phyloP scores from a whole-genome alignment of 805 yeast genomes.

The Saccharomycopsis fibuligera region DNA sequence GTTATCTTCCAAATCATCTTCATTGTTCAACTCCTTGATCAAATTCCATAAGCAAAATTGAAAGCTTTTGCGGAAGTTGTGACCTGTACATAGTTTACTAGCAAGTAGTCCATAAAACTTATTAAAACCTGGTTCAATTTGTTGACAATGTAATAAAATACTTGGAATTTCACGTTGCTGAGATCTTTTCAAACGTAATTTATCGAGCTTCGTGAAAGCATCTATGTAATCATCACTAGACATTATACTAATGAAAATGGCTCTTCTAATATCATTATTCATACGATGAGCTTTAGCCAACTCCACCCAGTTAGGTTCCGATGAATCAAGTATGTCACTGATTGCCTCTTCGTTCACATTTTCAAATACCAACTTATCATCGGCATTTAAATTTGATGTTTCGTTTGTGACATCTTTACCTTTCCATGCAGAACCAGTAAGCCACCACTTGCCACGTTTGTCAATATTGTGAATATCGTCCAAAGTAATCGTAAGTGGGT shows the following conservation, averaged over 20 bases:
- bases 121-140: conserved; percentile 75
- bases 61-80: conserved; percentile 70
- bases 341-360: conserved; percentile 36
- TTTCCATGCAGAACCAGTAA: conserved; percentile 96
- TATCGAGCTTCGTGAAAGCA: conserved; percentile 76
- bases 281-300: conserved; percentile 81
- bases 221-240: conserved; percentile 90
- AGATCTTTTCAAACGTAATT: conserved; percentile 64
- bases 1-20: conserved; percentile 38
- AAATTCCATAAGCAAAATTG: conserved; percentile 90
- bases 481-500: conserved; percentile 78
- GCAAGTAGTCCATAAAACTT: conserved; percentile 87
- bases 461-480: conserved; percentile 75
- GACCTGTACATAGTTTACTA: conserved; percentile 66
- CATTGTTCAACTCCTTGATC: conserved; percentile 53
- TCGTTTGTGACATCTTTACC: conserved; percentile 35
- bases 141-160: conserved; percentile 79
- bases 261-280: conserved; percentile 94
- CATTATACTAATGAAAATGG: conserved; percentile 90
- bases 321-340: conserved; percentile 55
- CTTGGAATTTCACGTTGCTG: conserved; percentile 86
- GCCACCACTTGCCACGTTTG: conserved; percentile 96
- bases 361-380: conserved; percentile 1
- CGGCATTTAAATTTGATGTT: conserved; percentile 23
- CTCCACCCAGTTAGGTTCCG: conserved; percentile 84